These are phyloP conservation scores for Saussurea involucrata DNA, from an alignment of 129 eudicot genomes.

Conservation along the genomic window DNA sequence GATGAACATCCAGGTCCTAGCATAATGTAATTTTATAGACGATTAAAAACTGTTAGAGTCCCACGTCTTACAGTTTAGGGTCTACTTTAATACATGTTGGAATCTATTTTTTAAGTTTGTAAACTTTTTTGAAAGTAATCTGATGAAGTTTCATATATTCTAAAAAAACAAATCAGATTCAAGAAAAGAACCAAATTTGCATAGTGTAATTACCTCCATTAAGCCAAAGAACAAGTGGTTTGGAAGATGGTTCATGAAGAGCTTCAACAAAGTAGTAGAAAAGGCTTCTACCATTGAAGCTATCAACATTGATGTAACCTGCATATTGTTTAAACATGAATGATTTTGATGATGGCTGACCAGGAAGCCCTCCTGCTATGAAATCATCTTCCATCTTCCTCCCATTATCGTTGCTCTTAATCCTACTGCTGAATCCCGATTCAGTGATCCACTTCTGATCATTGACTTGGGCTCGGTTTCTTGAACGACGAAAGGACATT, in stretches of 20 bases:
- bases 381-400: slow-evolving; percentile 56
- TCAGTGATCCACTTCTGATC: slow-evolving; percentile 12
- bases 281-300: slow-evolving; percentile 51
- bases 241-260: slow-evolving; percentile 37
- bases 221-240: slow-evolving; percentile 64
- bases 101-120: too few species aligned
- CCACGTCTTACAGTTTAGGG: neutral
- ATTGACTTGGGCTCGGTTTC: slow-evolving; percentile 19
- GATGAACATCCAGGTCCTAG: slow-evolving; percentile 66
- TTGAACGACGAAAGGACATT: slow-evolving; percentile 37
- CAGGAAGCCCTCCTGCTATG: slow-evolving; percentile 50
- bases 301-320: slow-evolving; percentile 54
- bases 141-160: neutral
- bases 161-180: neutral
- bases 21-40: neutral
- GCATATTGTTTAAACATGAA: slow-evolving; percentile 45
- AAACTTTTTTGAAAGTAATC: too few species aligned
- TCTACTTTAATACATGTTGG: too few species aligned
- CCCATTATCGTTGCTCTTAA: slow-evolving; percentile 8
- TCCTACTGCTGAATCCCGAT: slow-evolving; percentile 1
- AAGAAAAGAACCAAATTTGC: neutral
- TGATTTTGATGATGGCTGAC: slow-evolving; percentile 41
- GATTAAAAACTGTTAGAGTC: neutral
- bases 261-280: slow-evolving; percentile 61
- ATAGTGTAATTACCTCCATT: slow-evolving; percentile 44